Evolutionary conservation across 2,329 filamentous ascomycete species (phyloP).

Genomic region (Emydomyces testavorans): DNA sequence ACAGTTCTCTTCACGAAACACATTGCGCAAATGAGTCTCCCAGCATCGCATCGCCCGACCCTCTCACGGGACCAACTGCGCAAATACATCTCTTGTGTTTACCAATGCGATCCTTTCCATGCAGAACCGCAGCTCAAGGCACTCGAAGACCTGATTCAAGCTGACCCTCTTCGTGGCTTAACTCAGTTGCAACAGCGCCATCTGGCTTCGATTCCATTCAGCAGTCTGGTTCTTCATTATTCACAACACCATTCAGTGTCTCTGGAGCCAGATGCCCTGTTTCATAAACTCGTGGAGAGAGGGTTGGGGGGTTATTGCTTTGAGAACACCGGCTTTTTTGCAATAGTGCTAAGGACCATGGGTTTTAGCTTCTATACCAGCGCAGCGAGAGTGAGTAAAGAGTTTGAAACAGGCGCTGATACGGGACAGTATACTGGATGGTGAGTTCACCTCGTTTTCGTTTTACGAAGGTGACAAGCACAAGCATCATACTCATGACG

Average conservation of each 20-base stretch:
- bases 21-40: no score
- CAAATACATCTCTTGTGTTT: slow-evolving; percentile 27
- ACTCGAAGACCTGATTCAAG: slow-evolving; percentile 22
- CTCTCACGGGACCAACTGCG: slow-evolving; percentile 30
- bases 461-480: no score
- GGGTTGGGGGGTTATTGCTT: slow-evolving; percentile 50
- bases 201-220: slow-evolving; percentile 43
- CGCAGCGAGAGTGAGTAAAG: slow-evolving; percentile 40
- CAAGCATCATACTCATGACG: no score
- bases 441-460: slow-evolving; percentile 23
- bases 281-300: slow-evolving; percentile 42
- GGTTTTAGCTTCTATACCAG: slow-evolving; percentile 45
- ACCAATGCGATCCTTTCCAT: slow-evolving; percentile 13
- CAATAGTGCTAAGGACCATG: slow-evolving; percentile 40
- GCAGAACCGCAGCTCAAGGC: slow-evolving; percentile 20
- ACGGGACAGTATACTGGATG: slow-evolving; percentile 38
- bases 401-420: slow-evolving; percentile 26
- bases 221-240: slow-evolving; percentile 47
- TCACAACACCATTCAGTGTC: slow-evolving; percentile 39
- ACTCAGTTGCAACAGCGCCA: slow-evolving; percentile 34
- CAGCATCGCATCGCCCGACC: slow-evolving; percentile 18
- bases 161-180: slow-evolving; percentile 26
- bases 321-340: slow-evolving; percentile 48
- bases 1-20: no score
- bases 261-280: slow-evolving; percentile 41